Evolutionary conservation across 306 rosid genomes (phyloP), one percentile per base, ranked within the genome.

Genomic region (Datisca glomerata): DNA sequence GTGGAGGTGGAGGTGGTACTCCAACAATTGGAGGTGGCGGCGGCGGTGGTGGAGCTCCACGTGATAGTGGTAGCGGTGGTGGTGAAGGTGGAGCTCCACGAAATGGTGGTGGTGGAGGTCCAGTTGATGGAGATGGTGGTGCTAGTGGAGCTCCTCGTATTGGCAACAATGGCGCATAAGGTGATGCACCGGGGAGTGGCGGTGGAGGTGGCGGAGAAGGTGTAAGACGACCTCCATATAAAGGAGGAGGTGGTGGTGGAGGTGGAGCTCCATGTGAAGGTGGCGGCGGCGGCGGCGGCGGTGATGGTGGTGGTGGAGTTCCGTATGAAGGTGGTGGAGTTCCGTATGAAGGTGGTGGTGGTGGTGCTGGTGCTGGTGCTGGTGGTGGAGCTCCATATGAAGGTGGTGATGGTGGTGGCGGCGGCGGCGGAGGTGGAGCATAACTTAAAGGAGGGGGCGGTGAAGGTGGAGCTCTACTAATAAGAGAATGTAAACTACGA

Each of bases 151-250:
- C 42, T 6, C 62, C 58, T 5, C 3, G 7, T 12, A 24, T n/a
- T 40, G 49, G 55, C 18, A 55, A 47, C 16, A 24, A 11, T 40
- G 49, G 55, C 18, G 57, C 47, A 31, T 59, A 46, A 14, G 68
- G 56, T 2, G 64, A 65, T 3, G 72, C 60, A 3, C 31, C 73
- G 41, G 37, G 68, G 56, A 5, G 16, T 19, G 25, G 24, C 32
- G 61, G 67, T 16, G 73, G 72, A 3, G 89, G 83, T 1, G 72
- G 75, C 0, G 78, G 85, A 0, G 67, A 45, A 5, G 75, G 70
- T 0, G 40, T 75, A 4, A 72, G 68, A 0, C 22, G 73, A 0
- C 21, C 66, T 43, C 64, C 50, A 28, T n/a, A n/a, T n/a, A n/a
- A n/a, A n/a, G n/a, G n/a, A n/a, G 49, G 56, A 8, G 65, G 47